Evolutionary conservation across 495 filamentous ascomycete genomes (phyloP), one percentile per base, ranked within the genome.

Genomic region (Rostrohypoxylon terebratum): DNA sequence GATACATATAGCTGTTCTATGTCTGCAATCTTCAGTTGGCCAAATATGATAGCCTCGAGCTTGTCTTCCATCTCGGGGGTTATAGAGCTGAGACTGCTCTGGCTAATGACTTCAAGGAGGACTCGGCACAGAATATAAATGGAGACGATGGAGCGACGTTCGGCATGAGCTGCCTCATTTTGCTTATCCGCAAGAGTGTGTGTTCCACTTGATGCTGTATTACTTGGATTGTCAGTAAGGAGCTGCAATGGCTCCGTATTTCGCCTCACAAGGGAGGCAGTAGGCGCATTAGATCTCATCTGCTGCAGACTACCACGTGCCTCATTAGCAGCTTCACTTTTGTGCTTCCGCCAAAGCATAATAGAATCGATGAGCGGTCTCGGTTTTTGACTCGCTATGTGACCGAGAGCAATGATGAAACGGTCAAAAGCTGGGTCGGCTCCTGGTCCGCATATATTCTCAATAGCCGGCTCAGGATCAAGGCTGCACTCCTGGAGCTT

Each of bases 331-430:
- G 92, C 90, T 80, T 98, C 96, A 72, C 94, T 95, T 81, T 97
- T 97, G 44, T 87, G 90, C 79, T 97, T 97, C 44, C 96, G 88
- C 96, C 96, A 99, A 20, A 94, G 88, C 93, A 99, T 98, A 69
- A 98, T 91, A 9, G 93, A 93, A 80, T 98, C 95, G 72, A 99
- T 97, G 60, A 99, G 80, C n/a, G 93, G 92, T 74, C 94, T 97
- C 4, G 96, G 96, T 73, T 98, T 97, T 74, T 92, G 90, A 34
- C 93, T 91, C 59, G 94, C 93, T 75, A 99, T 97, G 79, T 95
- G 93, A 23, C 96, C 96, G 51, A 98, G 84, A 16, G 96, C 95
- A 4, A 91, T 90, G 51, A 99, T 94, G 72, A 97, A 88, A 79
- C 97, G 96, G 81, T 99, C 96, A 75, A 99, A 98, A n/a, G 87